These are phyloP conservation scores for Saturnispora quitensis DNA, from an alignment of 805 yeast species.

Conservation along the genomic window DNA sequence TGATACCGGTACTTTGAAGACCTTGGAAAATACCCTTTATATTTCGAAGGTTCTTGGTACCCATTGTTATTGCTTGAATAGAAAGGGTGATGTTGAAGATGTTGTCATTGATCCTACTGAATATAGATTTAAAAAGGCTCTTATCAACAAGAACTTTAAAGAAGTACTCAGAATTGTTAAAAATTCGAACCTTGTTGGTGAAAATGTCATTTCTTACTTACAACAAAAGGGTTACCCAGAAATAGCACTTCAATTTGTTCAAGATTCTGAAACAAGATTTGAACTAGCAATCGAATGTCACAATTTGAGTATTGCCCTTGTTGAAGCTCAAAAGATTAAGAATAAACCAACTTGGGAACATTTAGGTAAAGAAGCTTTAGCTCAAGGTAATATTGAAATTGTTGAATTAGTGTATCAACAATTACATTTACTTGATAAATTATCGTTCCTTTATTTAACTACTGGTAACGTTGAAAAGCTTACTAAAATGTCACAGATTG, in stretches of 20 bases:
- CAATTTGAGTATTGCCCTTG: slow-evolving; percentile 76
- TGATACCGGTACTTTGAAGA: slow-evolving; percentile 89
- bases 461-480: slow-evolving; percentile 76
- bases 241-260: slow-evolving; percentile 92
- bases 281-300: slow-evolving; percentile 94
- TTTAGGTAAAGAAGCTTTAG: slow-evolving; percentile 76
- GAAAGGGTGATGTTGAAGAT: slow-evolving; percentile 77
- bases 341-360: slow-evolving; percentile 66
- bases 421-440: slow-evolving; percentile 74
- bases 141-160: slow-evolving; percentile 79
- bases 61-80: slow-evolving; percentile 69
- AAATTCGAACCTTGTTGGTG: slow-evolving; percentile 89
- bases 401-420: slow-evolving; percentile 87
- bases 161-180: slow-evolving; percentile 88
- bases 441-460: slow-evolving; percentile 78
- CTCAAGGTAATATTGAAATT: slow-evolving; percentile 79
- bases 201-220: slow-evolving; percentile 88
- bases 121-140: slow-evolving; percentile 89
- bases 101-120: slow-evolving; percentile 89
- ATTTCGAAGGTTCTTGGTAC: slow-evolving; percentile 62
- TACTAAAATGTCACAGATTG: slow-evolving; percentile 78
- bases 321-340: slow-evolving; percentile 75
- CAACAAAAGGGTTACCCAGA: slow-evolving; percentile 96
- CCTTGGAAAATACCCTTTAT: slow-evolving; percentile 82
- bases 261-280: slow-evolving; percentile 92